Evolutionary conservation across 495 filamentous ascomycete genomes (phyloP), one percentile per base, ranked within the genome.

Genomic region (Penicillium flavigenum): DNA sequence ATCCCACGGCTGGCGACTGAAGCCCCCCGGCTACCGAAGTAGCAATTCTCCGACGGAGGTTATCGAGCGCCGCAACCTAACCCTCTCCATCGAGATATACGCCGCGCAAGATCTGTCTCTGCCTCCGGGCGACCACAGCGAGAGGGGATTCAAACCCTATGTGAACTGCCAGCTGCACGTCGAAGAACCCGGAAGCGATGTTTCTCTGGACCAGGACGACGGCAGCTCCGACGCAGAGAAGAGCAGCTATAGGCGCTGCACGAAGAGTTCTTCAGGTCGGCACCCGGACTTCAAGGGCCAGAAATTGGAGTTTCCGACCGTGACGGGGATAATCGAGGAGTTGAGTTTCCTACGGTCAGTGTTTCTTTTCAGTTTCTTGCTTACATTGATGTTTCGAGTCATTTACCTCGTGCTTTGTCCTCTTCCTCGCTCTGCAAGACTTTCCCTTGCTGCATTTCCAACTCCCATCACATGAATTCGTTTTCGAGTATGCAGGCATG

Each of bases 111-210:
- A 78, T 32, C 67, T 86, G 9, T 71, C 81, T 0, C 60, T 84
- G 3, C 77, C 81, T 0, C 60, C 67, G 0, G 72, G 75, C 11
- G 79, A 83, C 34, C 79, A 81, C 44, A 82, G 76, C 22, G 78
- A 76, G 24, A 79, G 81, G 51, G 66, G 80, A 1, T 92, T 94
- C 70, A 76, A 81, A 43, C 89, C 90, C 2, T 96, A 92, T 60
- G 73, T 97, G 47, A 92, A 89, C 64, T 83, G 88, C 59, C 88
- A 92, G 60, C 64, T 98, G 44, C 92, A 97, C 69, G 83, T 90
- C 3, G 88, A 89, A 62, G 84, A 86, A 17, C 71, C 75, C 5
- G 70, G 69, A 5, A 62, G 67, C 7, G 61, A 61, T 0, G 56
- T 49, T 2, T 56, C 47, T 1, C 50, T 51, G n/a, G 62, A 59